Evolutionary conservation across 1,284 basidiomycete species (phyloP).

Genomic region (Schizopora paradoxa): DNA sequence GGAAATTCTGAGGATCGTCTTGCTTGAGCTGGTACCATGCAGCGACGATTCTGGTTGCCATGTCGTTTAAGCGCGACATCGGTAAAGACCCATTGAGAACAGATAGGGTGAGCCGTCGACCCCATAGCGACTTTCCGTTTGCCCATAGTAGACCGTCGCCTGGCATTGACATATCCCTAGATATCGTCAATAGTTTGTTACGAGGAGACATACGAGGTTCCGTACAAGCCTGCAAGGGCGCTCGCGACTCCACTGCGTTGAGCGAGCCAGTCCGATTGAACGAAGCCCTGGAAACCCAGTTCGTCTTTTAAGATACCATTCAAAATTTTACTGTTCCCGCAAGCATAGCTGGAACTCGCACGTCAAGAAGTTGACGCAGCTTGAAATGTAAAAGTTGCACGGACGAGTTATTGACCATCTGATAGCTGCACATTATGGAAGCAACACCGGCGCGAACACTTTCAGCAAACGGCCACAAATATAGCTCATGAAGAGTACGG

Average conservation of each 20-base stretch:
- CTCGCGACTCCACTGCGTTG: constrained; percentile 17
- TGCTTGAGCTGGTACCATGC: constrained; percentile 43
- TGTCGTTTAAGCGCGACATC: constrained; percentile 28
- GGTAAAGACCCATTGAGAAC: constrained; percentile 35
- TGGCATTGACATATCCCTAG: constrained; percentile 18
- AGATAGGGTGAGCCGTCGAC: constrained; percentile 10
- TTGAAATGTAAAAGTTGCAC: background rate
- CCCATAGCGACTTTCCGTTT: constrained; percentile 17
- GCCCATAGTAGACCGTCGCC: constrained; percentile 17
- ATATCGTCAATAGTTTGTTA: constrained; percentile 3
- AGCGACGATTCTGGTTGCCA: constrained; percentile 31
- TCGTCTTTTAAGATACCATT: constrained; percentile 49
- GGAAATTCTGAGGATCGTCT: constrained; percentile 12
- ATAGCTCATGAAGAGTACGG: constrained; percentile 36
- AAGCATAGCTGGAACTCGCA: constrained; percentile 26
- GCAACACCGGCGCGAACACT: constrained; percentile 43
- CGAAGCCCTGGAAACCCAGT: constrained; percentile 28
- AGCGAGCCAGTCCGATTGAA: constrained; percentile 26
- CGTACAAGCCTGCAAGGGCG: constrained; percentile 16
- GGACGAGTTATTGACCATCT: constrained; percentile 43
- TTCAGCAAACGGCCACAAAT: constrained; percentile 39
- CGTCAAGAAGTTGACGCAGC: background rate
- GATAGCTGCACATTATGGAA: constrained; percentile 46
- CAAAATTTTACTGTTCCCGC: constrained; percentile 42
- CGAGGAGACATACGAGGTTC: no score